Conservation (phyloP, 805 yeast species). For the Metschnikowia santaceciliae region DNA sequence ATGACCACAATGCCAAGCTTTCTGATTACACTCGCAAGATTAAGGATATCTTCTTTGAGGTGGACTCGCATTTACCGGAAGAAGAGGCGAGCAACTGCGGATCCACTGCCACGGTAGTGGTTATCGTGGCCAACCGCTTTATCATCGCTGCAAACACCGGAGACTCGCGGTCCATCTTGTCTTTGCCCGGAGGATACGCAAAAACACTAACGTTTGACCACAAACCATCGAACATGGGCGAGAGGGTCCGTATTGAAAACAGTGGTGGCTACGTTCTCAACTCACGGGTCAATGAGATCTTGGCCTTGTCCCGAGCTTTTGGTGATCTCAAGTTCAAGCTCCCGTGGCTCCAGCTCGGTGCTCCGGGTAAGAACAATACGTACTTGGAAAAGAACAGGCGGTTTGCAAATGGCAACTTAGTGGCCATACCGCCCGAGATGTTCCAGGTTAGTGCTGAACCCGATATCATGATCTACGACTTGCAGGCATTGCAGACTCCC, state of each 20-base stretch:
- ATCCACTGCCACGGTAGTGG: slow-evolving; percentile 37
- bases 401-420: slow-evolving; percentile 24
- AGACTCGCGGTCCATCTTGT: slow-evolving; percentile 65
- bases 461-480: slow-evolving; percentile 37
- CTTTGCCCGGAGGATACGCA: slow-evolving; percentile 46
- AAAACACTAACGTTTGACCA: slow-evolving; percentile 49
- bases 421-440: slow-evolving; percentile 41
- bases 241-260: slow-evolving; percentile 40
- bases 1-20: slow-evolving; percentile 6
- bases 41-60: slow-evolving; percentile 33
- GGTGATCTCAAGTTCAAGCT: slow-evolving; percentile 43
- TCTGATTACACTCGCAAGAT: slow-evolving; percentile 18
- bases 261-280: slow-evolving; percentile 35
- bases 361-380: slow-evolving; percentile 26
- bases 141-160: slow-evolving; percentile 69
- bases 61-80: slow-evolving; percentile 32
- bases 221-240: slow-evolving; percentile 42
- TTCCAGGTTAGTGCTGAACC: slow-evolving; percentile 44
- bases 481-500: slow-evolving; percentile 21
- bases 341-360: slow-evolving; percentile 27
- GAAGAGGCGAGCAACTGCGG: slow-evolving; percentile 33
- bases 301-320: slow-evolving; percentile 43
- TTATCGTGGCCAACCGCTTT: slow-evolving; percentile 27
- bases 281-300: slow-evolving; percentile 40
- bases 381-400: slow-evolving; percentile 24